Base-by-base conservation (phyloP, 202 grass and related monocot species). In the Cymbopogon flexuosus region DNA sequence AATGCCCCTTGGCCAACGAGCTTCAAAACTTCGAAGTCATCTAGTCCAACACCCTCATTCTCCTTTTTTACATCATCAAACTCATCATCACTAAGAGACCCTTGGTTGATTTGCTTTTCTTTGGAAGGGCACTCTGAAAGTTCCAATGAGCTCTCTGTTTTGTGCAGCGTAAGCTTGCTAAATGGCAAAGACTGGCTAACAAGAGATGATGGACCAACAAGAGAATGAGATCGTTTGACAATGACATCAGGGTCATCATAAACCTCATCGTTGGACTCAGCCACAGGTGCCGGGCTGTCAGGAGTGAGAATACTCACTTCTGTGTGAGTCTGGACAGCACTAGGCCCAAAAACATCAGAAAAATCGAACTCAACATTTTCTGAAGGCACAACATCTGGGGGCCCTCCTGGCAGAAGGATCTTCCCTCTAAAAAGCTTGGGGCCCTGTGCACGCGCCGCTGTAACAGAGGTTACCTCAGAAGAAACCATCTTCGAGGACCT, bases 1-100 rank as follows among this genome's bases (percentile, higher is more conserved):
- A 98, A 98, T 66, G 96, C 90, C 10, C 96, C 96, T 87, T 98
- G 92, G 41, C 96, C 96, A 27, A 98, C 96, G 68, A 98, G 85
- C 81, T 98, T 98, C 84, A 95, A 80, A 51, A 95, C 63, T 87
- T 98, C 96, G 40, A 98, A 98, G 79, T 98, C 73, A 39, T 93
- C 88, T 16, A 98, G 90, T 46, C 96, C 96, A 76, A 95, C 73
- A 73, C 68, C 82, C 41, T 86, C 90, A 79, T 56, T 88, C 81
- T 94, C 86, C 51, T 93, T 83, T 22, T 75, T 77, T 71, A 46
- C 43, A 51, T 34, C 23, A 77, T 82, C 67, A 56, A 83, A 78
- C 34, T 87, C 83, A 70, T 94, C 86, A 69, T 77, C 70, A 72
- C 80, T 46, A 46, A 84, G 46, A 0, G 65, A 27, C 2, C 67